Percentiles rank a stretch among this genome's conserved stretches.
These are phyloP conservation scores for Boechera stricta DNA, from an alignment of 345 rosid genomes.

Conservation along the genomic window DNA sequence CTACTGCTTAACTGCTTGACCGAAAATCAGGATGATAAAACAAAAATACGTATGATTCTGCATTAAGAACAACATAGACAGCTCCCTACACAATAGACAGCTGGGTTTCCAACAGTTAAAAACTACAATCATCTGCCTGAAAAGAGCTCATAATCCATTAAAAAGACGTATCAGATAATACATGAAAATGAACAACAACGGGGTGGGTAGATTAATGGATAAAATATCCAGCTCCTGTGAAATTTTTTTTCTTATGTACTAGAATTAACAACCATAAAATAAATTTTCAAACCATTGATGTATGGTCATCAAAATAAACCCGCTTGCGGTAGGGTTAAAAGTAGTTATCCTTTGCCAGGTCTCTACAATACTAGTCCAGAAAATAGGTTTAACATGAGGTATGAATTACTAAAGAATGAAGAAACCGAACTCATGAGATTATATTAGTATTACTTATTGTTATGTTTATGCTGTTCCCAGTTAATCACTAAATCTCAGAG, in stretches of 20 bases:
- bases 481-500: neutral
- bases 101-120: neutral
- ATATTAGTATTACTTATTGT: neutral
- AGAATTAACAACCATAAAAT: neutral
- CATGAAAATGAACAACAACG: neutral
- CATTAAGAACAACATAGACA: neutral
- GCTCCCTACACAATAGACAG: neutral
- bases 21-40: slow-evolving; percentile 8
- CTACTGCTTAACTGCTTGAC: neutral
- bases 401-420: slow-evolving; percentile 8
- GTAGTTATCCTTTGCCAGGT: neutral
- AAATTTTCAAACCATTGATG: neutral
- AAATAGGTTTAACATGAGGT: slow-evolving; percentile 2
- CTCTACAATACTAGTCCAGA: neutral
- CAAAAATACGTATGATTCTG: neutral
- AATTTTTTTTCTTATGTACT: neutral
- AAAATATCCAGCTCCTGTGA: no score
- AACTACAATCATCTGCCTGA: slow-evolving; percentile 12
- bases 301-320: neutral
- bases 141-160: neutral
- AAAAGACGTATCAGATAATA: neutral
- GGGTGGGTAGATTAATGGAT: neutral
- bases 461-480: neutral
- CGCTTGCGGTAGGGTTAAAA: neutral
- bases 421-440: neutral